Evolutionary conservation across 768 basidiomycete genomes (phyloP), one percentile per base, ranked within the genome.

Genomic region (Rhodotorula kratochvilovae): DNA sequence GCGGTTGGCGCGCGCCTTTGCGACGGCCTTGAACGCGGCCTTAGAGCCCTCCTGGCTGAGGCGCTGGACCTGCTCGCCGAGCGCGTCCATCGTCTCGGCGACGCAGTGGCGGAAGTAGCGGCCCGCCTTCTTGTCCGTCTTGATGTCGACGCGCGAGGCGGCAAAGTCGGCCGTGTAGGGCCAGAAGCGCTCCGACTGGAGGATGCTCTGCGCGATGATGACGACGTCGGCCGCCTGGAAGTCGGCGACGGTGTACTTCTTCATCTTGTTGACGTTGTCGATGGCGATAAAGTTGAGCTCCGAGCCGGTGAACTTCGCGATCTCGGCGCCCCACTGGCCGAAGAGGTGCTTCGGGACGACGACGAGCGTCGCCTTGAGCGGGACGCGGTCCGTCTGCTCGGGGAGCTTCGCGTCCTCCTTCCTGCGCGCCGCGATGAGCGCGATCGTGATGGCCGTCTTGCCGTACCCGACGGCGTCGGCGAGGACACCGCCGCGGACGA

Each of bases 391-490:
- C 89, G n/a, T 78, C 79, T 69, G 63, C 11, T 48, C 36, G 2
- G 67, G 61, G 62, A 83, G 79, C 42, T 81, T 79, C 10, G 67
- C 42, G 58, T 70, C 67, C 45, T 59, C 31, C 25, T 29, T 82
- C 7, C n/a, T 57, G 81, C 31, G 87, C 84, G 77, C 88, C 88
- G 77, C 92, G 72, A 96, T 89, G 69, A 97, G 84, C 29, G 89
- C 93, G 39, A 97, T 85, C 5, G 91, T 92, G 74, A 96, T 94
- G 31, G 92, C 93, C 0, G 94, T 97, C 82, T 97, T 97, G 27
- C 94, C 94, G 78, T 97, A 97, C 61, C 94, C 94, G 70, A 97
- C 94, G 27, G 94, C 89, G 77, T 97, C 94, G 21, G 93, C 93
- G 56, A 96, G 86, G 59, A 96, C 93, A 19, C 94, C 93, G 27